Evolutionary conservation across 2,329 filamentous ascomycete species (phyloP), one percentile per base, ranked within the genome.

Genomic region (Neofusicoccum parvum): DNA sequence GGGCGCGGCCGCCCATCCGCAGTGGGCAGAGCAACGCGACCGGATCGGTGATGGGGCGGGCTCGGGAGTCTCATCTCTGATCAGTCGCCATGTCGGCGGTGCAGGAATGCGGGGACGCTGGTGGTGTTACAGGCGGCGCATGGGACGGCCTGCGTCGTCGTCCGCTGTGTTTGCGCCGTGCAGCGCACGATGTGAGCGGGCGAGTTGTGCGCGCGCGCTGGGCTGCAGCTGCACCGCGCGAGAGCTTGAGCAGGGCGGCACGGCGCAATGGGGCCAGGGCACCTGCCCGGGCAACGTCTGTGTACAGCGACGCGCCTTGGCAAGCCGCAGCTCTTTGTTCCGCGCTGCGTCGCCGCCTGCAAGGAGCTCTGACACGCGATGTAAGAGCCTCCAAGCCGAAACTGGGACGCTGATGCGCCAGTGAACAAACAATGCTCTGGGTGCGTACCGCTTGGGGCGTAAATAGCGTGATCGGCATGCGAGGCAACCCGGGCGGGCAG

Each of bases 401-500:
- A 46, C 56, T 46, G 56, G 56, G 56, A 46, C 56, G 41, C 41
- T 23, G 56, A 48, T 60, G 56, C 56, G 27, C 56, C 56, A 60
- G 56, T 46, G 56, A 60, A 46, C 56, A 60, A 60, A 60, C 56
- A 60, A 60, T 60, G 43, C 56, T 17, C 27, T 48, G 56, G 56
- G 43, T 36, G 43, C 39, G 54, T 41, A 41, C 37, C 54, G 54
- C 54, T 59, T 59, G 41, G 41, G 56, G 56, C 11, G 56, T 62
- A 62, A 50, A 45, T 65, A 65, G 63, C 63, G 51, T 65, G 63
- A 65, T 65, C 63, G 63, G 63, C 63, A 60, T 60, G 56, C 56
- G 56, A 60, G 56, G 56, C 54, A 59, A 59, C 54, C 54, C 54
- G 54, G 54, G 54, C 39, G 50, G 39, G 48, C 56, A 48, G 41